These are phyloP conservation scores for Pythium chondricola DNA, from an alignment of 352 stramenopile genomes.

Conservation along the genomic window DNA sequence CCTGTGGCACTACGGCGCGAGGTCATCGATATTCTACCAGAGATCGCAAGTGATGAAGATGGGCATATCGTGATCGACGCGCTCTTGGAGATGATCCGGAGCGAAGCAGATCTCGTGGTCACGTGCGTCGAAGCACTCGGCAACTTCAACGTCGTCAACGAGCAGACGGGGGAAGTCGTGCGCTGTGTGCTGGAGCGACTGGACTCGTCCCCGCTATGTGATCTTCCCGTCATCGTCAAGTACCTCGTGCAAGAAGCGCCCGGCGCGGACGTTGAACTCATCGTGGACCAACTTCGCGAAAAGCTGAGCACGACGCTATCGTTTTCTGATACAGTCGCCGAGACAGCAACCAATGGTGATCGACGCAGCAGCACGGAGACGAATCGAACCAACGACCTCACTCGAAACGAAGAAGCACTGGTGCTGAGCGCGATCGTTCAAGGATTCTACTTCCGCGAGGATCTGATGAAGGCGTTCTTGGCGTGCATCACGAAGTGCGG, in stretches of 20 bases:
- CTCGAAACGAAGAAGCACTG: slow-evolving; percentile 38
- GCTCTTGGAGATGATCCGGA: slow-evolving; percentile 50
- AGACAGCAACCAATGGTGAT: not conserved
- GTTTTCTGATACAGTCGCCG: slow-evolving; percentile 12
- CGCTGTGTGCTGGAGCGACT: slow-evolving; percentile 41
- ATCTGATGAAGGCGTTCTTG: slow-evolving; percentile 42
- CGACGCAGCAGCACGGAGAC: slow-evolving; percentile 1
- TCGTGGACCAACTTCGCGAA: slow-evolving; percentile 33
- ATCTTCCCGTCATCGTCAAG: slow-evolving; percentile 54
- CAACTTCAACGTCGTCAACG: slow-evolving; percentile 49
- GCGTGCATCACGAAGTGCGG: slow-evolving; percentile 7
- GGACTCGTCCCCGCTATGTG: slow-evolving; percentile 35
- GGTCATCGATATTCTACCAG: slow-evolving; percentile 61
- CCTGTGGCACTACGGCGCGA: slow-evolving; percentile 41
- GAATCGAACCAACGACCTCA: not conserved
- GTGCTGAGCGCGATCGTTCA: slow-evolving; percentile 44
- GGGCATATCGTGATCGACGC: slow-evolving; percentile 32
- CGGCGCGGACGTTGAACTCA: slow-evolving; percentile 24
- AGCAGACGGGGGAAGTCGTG: slow-evolving; percentile 32
- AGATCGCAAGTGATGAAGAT: slow-evolving; percentile 51
- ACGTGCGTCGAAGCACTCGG: slow-evolving; percentile 53
- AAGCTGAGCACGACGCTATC: slow-evolving; percentile 41
- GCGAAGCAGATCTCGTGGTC: slow-evolving; percentile 38
- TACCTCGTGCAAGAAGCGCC: slow-evolving; percentile 55
- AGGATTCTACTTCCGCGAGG: slow-evolving; percentile 44